These are phyloP conservation scores for Dactylorhiza incarnata DNA, from an alignment of 106 monocot species.

Conservation along the genomic window DNA sequence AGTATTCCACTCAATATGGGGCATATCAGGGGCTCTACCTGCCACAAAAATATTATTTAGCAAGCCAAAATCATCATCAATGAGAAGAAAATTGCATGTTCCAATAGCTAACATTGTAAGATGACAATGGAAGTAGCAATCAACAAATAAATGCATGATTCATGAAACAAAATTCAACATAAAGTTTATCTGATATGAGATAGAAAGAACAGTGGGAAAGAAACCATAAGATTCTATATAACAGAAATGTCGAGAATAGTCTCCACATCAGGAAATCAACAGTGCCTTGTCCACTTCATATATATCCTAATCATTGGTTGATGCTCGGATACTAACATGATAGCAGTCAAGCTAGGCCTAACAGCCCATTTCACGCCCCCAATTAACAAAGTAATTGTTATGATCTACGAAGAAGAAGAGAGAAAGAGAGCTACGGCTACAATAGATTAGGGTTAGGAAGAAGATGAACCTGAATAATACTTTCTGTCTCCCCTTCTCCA, in stretches of 20 bases:
- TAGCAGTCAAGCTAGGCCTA: too few species aligned
- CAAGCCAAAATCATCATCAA: background rate
- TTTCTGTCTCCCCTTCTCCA: too few species aligned
- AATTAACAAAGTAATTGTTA: too few species aligned
- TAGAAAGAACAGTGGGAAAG: background rate
- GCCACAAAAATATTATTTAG: background rate
- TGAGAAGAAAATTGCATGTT: background rate
- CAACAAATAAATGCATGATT: background rate
- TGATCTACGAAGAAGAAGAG: too few species aligned
- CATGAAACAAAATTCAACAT: background rate
- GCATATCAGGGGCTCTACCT: constrained; percentile 35
- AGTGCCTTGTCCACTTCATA: too few species aligned
- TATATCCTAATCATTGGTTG: too few species aligned
- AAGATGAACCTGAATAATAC: too few species aligned
- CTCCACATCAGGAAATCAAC: too few species aligned
- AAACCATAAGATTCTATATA: background rate
- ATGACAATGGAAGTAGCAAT: background rate
- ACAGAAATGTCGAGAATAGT: background rate
- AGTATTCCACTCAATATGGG: constrained; percentile 57
- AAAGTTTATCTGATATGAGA: background rate
- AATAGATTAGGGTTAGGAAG: too few species aligned
- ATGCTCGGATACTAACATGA: too few species aligned
- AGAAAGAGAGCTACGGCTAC: too few species aligned
- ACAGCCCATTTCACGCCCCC: too few species aligned
- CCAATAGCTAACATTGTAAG: background rate